Conservation (phyloP, 129 eudicot species). For the Tagetes patula region DNA sequence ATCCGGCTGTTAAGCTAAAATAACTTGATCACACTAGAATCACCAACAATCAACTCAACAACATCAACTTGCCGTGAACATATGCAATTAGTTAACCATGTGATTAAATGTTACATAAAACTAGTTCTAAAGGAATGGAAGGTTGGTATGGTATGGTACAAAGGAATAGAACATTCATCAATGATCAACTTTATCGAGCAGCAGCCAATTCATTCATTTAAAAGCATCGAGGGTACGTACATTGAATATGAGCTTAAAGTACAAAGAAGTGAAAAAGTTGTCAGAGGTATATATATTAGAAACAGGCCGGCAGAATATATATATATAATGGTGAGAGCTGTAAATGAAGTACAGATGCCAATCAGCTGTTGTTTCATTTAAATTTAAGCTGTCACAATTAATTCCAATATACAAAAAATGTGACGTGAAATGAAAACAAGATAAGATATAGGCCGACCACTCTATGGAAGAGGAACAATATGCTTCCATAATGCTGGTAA, state of each 20-base stretch:
- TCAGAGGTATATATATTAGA: slow-evolving; percentile 6
- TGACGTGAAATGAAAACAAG: neutral
- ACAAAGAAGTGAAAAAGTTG: neutral
- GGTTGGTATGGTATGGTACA: neutral
- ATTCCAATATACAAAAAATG: neutral
- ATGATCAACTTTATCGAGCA: neutral
- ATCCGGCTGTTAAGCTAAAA: no score
- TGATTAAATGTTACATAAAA: no score
- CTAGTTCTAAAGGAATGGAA: no score
- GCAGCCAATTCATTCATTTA: neutral
- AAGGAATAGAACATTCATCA: slow-evolving; percentile 2
- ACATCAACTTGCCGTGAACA: no score
- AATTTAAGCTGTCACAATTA: neutral
- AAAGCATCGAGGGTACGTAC: neutral
- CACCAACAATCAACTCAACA: no score
- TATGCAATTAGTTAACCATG: no score
- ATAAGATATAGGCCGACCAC: neutral
- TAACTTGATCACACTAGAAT: no score
- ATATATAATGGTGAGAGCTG: slow-evolving; percentile 3
- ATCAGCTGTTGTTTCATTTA: neutral
- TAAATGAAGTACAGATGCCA: neutral
- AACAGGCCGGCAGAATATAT: neutral
- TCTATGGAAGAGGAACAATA: slow-evolving; percentile 1
- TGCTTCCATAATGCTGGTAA: neutral
- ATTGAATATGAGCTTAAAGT: neutral